Conservation (phyloP, 306 rosid species). For the Delonix regia region DNA sequence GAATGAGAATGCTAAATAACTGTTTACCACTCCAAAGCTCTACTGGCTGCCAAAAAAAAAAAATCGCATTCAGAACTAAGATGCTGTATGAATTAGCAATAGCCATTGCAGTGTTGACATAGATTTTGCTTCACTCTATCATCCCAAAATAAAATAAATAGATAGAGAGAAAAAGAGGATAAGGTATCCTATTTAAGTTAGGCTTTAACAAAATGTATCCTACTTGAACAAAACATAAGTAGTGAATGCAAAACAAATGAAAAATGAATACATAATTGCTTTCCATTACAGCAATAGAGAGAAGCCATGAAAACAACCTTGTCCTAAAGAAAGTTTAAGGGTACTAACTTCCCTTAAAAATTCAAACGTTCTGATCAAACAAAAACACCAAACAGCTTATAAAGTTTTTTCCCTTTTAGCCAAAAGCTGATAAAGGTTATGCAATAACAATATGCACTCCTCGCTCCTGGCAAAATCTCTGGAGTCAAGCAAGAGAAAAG, state of each 20-base stretch:
- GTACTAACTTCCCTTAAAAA: neutral
- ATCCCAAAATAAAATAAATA: neutral
- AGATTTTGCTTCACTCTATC: constrained; percentile 22
- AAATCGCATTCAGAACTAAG: constrained; percentile 27
- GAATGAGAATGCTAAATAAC: constrained; percentile 80
- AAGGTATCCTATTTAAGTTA: neutral
- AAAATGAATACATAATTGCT: neutral
- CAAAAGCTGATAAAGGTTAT: neutral
- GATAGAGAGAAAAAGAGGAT: neutral
- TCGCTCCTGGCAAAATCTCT: neutral
- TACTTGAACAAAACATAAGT: neutral
- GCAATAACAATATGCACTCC: neutral
- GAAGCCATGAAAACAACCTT: neutral
- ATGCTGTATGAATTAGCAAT: constrained; percentile 17
- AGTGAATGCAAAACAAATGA: neutral
- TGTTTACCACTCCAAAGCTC: constrained; percentile 99
- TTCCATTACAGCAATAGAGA: too few relatives aligned
- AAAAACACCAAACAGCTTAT: neutral
- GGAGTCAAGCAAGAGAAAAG: neutral
- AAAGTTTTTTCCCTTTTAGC: too few relatives aligned
- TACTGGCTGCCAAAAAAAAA: constrained; percentile 69
- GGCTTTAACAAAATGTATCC: neutral
- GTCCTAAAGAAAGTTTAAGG: neutral
- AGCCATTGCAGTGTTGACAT: constrained; percentile 1
- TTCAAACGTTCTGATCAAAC: neutral